A percentile compares a stretch with the other conserved stretches of the same genome.
Conservation (phyloP, 2,329 filamentous ascomycete species). For the Nemania sp. region DNA sequence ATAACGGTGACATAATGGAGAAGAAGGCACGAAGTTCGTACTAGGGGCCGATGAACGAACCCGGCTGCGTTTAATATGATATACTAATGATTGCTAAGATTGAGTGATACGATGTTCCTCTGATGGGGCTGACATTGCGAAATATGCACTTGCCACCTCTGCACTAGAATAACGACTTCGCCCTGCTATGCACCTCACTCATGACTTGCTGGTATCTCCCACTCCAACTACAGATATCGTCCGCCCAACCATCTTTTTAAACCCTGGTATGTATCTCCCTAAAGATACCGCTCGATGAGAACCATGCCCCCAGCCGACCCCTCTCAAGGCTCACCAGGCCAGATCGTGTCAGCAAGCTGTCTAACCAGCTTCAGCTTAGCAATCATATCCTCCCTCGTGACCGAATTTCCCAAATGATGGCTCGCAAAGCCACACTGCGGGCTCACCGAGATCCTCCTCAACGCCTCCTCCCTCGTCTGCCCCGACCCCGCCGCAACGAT, state of each 20-base stretch:
- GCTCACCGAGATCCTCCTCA: slow-evolving; percentile 76
- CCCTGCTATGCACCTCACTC: neutral
- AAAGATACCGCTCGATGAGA: neutral
- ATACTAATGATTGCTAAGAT: no score
- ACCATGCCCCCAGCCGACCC: neutral
- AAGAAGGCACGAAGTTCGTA: no score
- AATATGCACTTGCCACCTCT: no score
- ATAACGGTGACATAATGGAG: no score
- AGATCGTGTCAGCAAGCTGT: slow-evolving; percentile 78
- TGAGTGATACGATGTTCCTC: no score
- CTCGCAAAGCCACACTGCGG: slow-evolving; percentile 82
- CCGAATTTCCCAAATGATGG: slow-evolving; percentile 77
- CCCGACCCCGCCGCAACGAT: slow-evolving; percentile 76
- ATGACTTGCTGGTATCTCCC: neutral
- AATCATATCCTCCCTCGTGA: slow-evolving; percentile 77
- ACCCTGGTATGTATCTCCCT: neutral
- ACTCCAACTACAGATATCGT: slow-evolving; percentile 18
- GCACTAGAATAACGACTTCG: neutral
- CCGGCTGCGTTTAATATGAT: no score
- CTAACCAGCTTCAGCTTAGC: slow-evolving; percentile 78
- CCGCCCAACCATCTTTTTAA: neutral
- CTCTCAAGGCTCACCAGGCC: slow-evolving; percentile 61
- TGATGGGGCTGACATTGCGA: no score
- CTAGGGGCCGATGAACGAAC: no score
- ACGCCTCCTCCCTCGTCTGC: slow-evolving; percentile 73